Base-by-base conservation (phyloP, 208 protist genomes). In the Trypanosoma vivax region DNA sequence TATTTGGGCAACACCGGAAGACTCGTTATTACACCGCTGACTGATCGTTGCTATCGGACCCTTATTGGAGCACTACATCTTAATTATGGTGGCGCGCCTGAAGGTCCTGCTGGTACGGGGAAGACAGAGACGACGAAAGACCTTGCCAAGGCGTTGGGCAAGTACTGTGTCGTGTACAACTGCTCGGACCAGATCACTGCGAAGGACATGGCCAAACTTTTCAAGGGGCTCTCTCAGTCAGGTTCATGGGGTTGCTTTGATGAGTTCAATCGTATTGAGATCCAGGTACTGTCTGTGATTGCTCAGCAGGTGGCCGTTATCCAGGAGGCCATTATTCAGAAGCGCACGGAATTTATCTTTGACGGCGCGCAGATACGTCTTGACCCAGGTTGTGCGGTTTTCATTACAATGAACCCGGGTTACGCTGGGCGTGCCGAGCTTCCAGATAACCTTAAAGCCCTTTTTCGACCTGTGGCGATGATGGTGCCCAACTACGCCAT, bases 61-160 rank as follows among this genome's bases (percentile, higher is more conserved):
- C 71, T 99, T 16, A 97, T 96, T 24, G 91, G 94, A 45, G 96
- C 97, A n/a, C 76, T 99, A 16, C 95, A 98, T 57, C 73, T 99
- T 24, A 94, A 96, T 64, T 95, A 98, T 58, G 96, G 97, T 34
- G 97, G 97, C 40, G 92, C 94, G 0, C 97, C 97, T 0, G 95
- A 97, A 39, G 97, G 97, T 3, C 97, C 97, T 23, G 97, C 96
- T 14, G 97, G 97, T 21, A 98, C 97, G 16, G 97, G 97, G 25
- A 99, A 99, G 76, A 99, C 97, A 13, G 97, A 99, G 72, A 98
- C 96, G n/a, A 97, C 95, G 16, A 99, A 99, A 73, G 97, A 99
- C 76, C 75, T 99, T 7, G 87, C 90, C 58, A 96, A 96, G 79
- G 90, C 88, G 11, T 65, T 99, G 5, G 96, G 88, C 18, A 97